A percentile compares a stretch with the other conserved stretches of the same genome.
Conservation (phyloP, 1,139 yeast genomes). For the Spencermartinsiella ligniputridi region DNA sequence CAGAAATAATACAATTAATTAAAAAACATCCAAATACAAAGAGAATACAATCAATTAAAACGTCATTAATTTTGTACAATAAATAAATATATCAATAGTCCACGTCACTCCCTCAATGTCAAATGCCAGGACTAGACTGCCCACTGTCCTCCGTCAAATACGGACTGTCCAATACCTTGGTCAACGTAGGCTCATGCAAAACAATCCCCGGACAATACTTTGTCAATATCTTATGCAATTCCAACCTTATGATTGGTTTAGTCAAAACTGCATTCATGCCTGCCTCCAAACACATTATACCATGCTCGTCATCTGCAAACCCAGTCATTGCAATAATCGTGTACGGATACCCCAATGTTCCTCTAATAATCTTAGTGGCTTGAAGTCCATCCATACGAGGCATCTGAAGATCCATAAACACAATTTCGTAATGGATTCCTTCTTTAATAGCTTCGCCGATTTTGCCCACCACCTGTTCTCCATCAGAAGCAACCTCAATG, state of each 20-base stretch:
- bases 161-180: conserved; percentile 6
- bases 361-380: conserved; percentile 72
- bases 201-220: conserved; percentile 33
- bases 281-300: conserved; percentile 67
- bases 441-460: conserved; percentile 49
- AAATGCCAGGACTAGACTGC: background rate
- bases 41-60: too few relatives aligned
- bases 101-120: too few relatives aligned
- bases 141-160: background rate
- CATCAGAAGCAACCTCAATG: conserved; percentile 78
- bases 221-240: conserved; percentile 47
- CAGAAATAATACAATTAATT: too few relatives aligned
- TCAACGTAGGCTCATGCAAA: conserved; percentile 16
- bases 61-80: too few relatives aligned
- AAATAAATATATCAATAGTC: too few relatives aligned
- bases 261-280: conserved; percentile 89
- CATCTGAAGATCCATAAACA: conserved; percentile 98
- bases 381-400: conserved; percentile 83
- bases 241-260: conserved; percentile 76
- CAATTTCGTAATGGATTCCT: conserved; percentile 51
- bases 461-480: conserved; percentile 75
- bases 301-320: conserved; percentile 68
- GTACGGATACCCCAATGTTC: conserved; percentile 54
- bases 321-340: conserved; percentile 95
- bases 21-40: too few relatives aligned